Percentiles rank a stretch among this genome's conserved stretches.
These are phyloP conservation scores for Niebla homalea DNA, from an alignment of 495 filamentous ascomycete genomes.

Conservation along the genomic window DNA sequence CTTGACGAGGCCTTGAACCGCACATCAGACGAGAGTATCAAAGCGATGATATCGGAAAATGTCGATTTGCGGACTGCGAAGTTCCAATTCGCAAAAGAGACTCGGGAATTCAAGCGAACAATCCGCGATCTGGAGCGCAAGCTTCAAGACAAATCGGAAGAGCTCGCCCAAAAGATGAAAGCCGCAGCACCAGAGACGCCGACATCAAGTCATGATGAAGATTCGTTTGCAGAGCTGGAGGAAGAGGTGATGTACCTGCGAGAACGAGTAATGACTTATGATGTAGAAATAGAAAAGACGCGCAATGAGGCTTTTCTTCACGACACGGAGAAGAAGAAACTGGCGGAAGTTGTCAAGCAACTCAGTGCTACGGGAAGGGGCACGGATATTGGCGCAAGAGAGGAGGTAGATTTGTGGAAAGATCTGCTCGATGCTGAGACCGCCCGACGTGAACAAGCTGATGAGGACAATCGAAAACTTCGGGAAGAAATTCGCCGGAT, in stretches of 20 bases:
- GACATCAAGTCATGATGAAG: conserved; percentile 43
- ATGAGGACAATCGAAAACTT: conserved; percentile 73
- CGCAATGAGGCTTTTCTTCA: conserved; percentile 58
- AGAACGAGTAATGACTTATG: conserved; percentile 71
- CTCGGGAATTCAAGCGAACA: conserved; percentile 60
- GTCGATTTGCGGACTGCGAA: conserved; percentile 87
- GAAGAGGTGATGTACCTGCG: conserved; percentile 73
- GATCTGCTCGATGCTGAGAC: conserved; percentile 92
- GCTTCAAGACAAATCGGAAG: conserved; percentile 56
- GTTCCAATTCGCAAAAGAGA: conserved; percentile 76
- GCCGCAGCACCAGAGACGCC: conserved; percentile 42
- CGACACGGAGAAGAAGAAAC: conserved; percentile 67
- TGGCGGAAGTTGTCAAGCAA: conserved; percentile 64
- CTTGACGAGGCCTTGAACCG: conserved; percentile 76
- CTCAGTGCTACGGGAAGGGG: conserved; percentile 49
- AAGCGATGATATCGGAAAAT: conserved; percentile 94
- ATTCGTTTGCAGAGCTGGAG: conserved; percentile 57
- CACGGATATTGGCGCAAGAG: conserved; percentile 59
- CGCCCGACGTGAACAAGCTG: conserved; percentile 73
- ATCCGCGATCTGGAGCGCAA: conserved; percentile 79
- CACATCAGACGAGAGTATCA: conserved; percentile 88
- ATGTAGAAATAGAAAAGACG: conserved; percentile 69
- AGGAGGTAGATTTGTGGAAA: conserved; percentile 86
- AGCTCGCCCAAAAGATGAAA: conserved; percentile 29
- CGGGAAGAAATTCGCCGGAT: conserved; percentile 72